phyloP scores from a whole-genome alignment of 163 green algal genomes.

The Trebouxiophyceae sp. region DNA sequence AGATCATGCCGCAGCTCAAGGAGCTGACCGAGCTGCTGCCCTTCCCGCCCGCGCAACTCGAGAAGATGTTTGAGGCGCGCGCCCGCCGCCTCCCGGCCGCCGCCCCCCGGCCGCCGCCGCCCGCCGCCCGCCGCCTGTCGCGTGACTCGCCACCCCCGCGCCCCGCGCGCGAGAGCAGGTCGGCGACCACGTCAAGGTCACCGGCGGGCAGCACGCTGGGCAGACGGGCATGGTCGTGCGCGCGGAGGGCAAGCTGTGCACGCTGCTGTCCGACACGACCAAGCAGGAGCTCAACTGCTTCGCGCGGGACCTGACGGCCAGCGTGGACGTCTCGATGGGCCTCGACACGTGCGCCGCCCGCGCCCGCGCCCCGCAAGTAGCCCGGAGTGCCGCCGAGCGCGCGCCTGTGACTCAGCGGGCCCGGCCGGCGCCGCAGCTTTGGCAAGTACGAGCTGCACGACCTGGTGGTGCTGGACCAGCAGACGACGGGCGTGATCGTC shows the following conservation, averaged over 20 bases:
- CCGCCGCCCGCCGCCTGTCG: not conserved
- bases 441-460: constrained; percentile 60
- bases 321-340: constrained; percentile 27
- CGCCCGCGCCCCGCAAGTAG: no score
- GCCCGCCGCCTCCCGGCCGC: not conserved
- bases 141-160: not conserved
- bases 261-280: constrained; percentile 69
- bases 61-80: constrained; percentile 77
- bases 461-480: constrained; percentile 75
- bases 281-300: constrained; percentile 81
- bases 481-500: constrained; percentile 63
- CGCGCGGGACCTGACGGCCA: constrained; percentile 69
- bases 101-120: not conserved
- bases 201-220: constrained; percentile 65
- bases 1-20: constrained; percentile 48
- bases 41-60: constrained; percentile 59
- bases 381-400: no score
- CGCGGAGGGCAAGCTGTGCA: constrained; percentile 35
- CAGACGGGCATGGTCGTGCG: constrained; percentile 84
- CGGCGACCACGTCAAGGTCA: constrained; percentile 84
- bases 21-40: constrained; percentile 57
- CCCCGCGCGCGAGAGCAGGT: constrained; percentile 22
- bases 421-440: constrained; percentile 13
- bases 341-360: constrained; percentile 8
- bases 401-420: no score